These are phyloP conservation scores for Cyberlindnera galapagoensis DNA, from an alignment of 805 yeast genomes.

Conservation along the genomic window DNA sequence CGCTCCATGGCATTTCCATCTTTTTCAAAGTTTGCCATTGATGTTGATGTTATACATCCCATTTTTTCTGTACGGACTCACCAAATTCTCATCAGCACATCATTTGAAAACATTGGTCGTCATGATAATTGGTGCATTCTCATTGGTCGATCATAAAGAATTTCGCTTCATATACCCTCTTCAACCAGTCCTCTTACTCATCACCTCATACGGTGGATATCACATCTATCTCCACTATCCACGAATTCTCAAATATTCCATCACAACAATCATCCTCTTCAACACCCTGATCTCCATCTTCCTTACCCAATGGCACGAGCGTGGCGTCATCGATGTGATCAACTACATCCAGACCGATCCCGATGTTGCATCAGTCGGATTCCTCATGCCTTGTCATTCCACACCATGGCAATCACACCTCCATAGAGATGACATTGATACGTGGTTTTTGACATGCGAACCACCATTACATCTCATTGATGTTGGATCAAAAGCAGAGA, in stretches of 20 bases:
- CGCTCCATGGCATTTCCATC: slow-evolving; percentile 79
- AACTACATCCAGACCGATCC: slow-evolving; percentile 39
- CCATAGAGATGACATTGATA: slow-evolving; percentile 46
- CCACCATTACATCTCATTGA: slow-evolving; percentile 58
- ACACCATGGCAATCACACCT: slow-evolving; percentile 91
- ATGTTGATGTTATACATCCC: slow-evolving; percentile 64
- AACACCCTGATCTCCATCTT: slow-evolving; percentile 41
- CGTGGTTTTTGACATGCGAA: slow-evolving; percentile 85
- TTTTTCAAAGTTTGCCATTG: slow-evolving; percentile 78
- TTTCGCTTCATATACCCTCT: slow-evolving; percentile 83
- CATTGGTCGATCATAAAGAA: slow-evolving; percentile 78
- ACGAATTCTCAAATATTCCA: slow-evolving; percentile 11
- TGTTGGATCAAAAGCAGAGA: slow-evolving; percentile 25
- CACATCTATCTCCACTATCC: slow-evolving; percentile 17
- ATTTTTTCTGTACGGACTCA: slow-evolving; percentile 41
- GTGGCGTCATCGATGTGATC: slow-evolving; percentile 74
- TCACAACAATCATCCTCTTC: slow-evolving; percentile 22
- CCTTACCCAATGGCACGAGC: slow-evolving; percentile 69
- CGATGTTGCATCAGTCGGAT: slow-evolving; percentile 53
- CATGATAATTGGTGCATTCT: slow-evolving; percentile 48
- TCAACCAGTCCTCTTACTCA: slow-evolving; percentile 61
- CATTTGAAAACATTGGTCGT: slow-evolving; percentile 29
- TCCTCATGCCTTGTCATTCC: slow-evolving; percentile 93
- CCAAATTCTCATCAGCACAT: slow-evolving; percentile 17
- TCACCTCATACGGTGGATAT: slow-evolving; percentile 35